Evolutionary conservation across 2,329 filamentous ascomycete genomes (phyloP), one percentile per base, ranked within the genome.

Genomic region (Diplodia scrobiculata): DNA sequence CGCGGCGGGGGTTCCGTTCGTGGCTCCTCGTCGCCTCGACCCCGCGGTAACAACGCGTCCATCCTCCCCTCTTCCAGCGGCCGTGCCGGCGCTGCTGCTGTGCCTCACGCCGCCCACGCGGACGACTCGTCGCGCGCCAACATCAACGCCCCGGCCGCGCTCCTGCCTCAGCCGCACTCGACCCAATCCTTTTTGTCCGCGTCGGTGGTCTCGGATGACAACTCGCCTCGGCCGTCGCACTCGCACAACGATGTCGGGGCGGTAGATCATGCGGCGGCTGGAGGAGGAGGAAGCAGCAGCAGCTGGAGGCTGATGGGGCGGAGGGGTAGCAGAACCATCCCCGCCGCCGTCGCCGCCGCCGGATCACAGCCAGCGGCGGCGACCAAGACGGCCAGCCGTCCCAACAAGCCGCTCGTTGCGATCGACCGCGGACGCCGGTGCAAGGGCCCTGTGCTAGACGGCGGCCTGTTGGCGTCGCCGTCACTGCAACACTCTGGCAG

Each of bases 61-160:
- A 45, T 59, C 36, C 11, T 47, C 21, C 19, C 34, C 2, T 10
- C 34, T 11, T 10, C 48, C 19, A 53, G 25, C 21, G 25, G 14
- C 19, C 62, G 25, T 9, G 29, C 29, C 34, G 34, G 34, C 32
- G 32, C 32, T 25, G 45, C 50, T 27, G 34, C 62, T 29, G 27
- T 6, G 27, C 17, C 51, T 13, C 27, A 29, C 25, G 60, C 34
- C 29, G 5, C 9, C 6, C 32, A 34, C 25, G 36, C 27, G 2
- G 63, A 54, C 51, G 52, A 65, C 52, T 58, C 63, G 27, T 65
- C 63, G 52, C 52, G 63, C 63, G 52, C 63, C 21, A 54, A 65
- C 52, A 65, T 58, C 63, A 50, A 65, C 53, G 51, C 58, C 19
- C 63, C 63, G 6, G 32, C 38, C 52, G n/a, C 52, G 34, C 51